Evolutionary conservation across 768 basidiomycete species (phyloP), one percentile per base, ranked within the genome.

Genomic region (Paxillus rubicundulus): DNA sequence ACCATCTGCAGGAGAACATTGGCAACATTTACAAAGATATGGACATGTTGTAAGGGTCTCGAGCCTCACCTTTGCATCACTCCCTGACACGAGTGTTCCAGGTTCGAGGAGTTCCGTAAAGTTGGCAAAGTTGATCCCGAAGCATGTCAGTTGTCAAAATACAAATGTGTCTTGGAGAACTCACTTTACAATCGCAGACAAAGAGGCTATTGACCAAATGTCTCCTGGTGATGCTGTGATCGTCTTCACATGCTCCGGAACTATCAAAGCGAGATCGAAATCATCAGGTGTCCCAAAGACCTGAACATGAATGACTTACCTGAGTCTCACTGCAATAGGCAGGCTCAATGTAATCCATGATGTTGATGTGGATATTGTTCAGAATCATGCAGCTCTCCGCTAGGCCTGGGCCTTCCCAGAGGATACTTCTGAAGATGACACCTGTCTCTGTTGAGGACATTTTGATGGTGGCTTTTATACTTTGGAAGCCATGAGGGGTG

Each of bases 381-480:
- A 98, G 70, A 47, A 99, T 95, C 34, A 98, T 94, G 64, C 89
- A 93, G 17, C 86, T 85, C 64, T 97, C 95, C 1, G 86, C 79
- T 65, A 95, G 83, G 38, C 86, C 89, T 1, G 87, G 86, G 10
- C 89, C 91, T 64, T 97, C 93, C 89, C 96, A 98, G 12, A 96
- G 84, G 54, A 98, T 98, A 66, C 92, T 95, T 16, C 97, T 96
- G 58, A 98, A 98, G 60, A 98, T 97, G 55, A 98, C 95, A 39
- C 95, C 97, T 1, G 97, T 98, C 72, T 99, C 97, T 0, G 97
- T 98, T 17, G 92, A 97, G 0, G 96, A 95, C 1, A 96, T 84
- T 76, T 99, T 98, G 75, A 99, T 95, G 2, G 97, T 98, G 16
- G 95, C 93, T 69, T 98, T 98, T 75, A 98, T 92, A 66, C 87